Percentiles rank a stretch among this genome's conserved stretches.
These are phyloP conservation scores for bread wheat (Triticum aestivum) DNA, from an alignment of 176 grass and related monocot species.

Conservation along the genomic window IWGSC_CS_RefSeq_v2.1 NC_057803.1:591379418-591379917, in stretches of 20 bases:
- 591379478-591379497: slow-evolving; percentile 38
- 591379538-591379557: slow-evolving; percentile 38
- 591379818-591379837: slow-evolving; percentile 24
- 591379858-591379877: background rate
- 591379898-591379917: background rate
- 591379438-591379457: slow-evolving; percentile 54
- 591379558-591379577: slow-evolving; percentile 56
- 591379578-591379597: slow-evolving; percentile 41
- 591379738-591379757: slow-evolving; percentile 24
- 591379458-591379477: slow-evolving; percentile 29
- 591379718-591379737: slow-evolving; percentile 35
- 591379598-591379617: slow-evolving; percentile 27
- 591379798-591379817: slow-evolving; percentile 1
- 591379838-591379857: background rate
- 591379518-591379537: slow-evolving; percentile 28
- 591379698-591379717: slow-evolving; percentile 46
- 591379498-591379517: slow-evolving; percentile 66
- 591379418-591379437: slow-evolving; percentile 27
- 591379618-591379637: slow-evolving; percentile 8
- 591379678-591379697: slow-evolving; percentile 45
- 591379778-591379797: background rate
- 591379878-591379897: background rate
- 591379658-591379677: slow-evolving; percentile 21
- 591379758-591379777: slow-evolving; percentile 23
- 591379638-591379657: slow-evolving; percentile 24